phyloP scores from a whole-genome alignment of 2,329 filamentous ascomycete species.

The Fusarium dimerum region DNA sequence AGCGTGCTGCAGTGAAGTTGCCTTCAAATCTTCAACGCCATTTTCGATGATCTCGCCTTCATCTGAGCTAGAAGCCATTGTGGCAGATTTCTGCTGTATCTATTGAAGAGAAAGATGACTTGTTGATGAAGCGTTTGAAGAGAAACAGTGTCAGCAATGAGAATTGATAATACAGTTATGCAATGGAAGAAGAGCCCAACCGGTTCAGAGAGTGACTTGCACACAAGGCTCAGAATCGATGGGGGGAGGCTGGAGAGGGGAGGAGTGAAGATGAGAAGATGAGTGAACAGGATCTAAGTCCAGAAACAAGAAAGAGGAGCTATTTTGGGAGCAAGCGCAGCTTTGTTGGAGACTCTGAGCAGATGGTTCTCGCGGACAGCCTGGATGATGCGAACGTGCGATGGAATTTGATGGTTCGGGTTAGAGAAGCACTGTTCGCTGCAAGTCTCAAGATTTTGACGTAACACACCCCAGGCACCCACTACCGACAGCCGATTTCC shows the following conservation, averaged over 20 bases:
- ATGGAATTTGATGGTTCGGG: not conserved
- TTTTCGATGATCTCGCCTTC: slow-evolving; percentile 86
- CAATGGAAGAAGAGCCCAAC: slow-evolving; percentile 44
- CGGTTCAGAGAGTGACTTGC: slow-evolving; percentile 42
- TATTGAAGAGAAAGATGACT: slow-evolving; percentile 9
- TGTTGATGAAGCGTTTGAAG: slow-evolving; percentile 21
- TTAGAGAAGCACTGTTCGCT: not conserved
- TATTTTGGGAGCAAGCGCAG: slow-evolving; percentile 1
- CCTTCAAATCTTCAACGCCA: slow-evolving; percentile 68
- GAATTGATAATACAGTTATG: slow-evolving; percentile 29
- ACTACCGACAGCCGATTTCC: not conserved
- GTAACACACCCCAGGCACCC: slow-evolving; percentile 5
- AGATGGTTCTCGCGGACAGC: not conserved
- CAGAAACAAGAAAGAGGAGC: slow-evolving; percentile 1
- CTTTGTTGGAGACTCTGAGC: not conserved
- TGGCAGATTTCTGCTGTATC: slow-evolving; percentile 26
- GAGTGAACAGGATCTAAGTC: slow-evolving; percentile 9
- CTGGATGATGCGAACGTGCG: slow-evolving; percentile 5
- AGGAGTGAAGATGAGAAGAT: slow-evolving; percentile 6
- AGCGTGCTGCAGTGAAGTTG: slow-evolving; percentile 79
- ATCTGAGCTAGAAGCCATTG: slow-evolving; percentile 65
- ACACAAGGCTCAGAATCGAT: slow-evolving; percentile 31
- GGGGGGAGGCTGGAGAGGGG: slow-evolving; percentile 18
- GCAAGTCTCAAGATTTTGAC: slow-evolving; percentile 24
- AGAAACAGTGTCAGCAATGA: slow-evolving; percentile 39